Conservation (phyloP, 2,329 filamentous ascomycete genomes). For the Xylogone sp. region DNA sequence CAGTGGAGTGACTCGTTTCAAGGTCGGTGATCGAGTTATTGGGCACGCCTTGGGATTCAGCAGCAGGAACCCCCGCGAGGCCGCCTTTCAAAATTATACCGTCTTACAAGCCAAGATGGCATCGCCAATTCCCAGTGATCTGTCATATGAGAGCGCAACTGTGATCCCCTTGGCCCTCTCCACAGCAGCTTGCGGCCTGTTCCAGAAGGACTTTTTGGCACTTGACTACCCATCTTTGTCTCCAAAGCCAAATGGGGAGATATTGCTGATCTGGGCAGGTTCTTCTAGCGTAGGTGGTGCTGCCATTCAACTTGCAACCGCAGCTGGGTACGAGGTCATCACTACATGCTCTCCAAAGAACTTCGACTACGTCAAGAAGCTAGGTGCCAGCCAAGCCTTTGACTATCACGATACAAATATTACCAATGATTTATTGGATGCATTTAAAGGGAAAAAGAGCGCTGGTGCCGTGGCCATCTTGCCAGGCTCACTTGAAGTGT, state of each 20-base stretch:
- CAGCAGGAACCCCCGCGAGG: conserved; percentile 19
- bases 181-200: conserved; percentile 30
- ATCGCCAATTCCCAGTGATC: conserved; percentile 20
- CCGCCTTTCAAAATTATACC: conserved; percentile 26
- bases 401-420: conserved; percentile 29
- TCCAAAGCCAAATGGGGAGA: conserved; percentile 22
- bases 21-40: conserved; percentile 22
- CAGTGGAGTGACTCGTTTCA: conserved; percentile 5
- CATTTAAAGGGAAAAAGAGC: conserved; percentile 21
- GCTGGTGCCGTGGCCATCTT: conserved; percentile 27
- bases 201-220: conserved; percentile 14
- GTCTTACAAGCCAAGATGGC: conserved; percentile 16
- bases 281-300: conserved; percentile 17
- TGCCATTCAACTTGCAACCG: conserved; percentile 39
- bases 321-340: conserved; percentile 37
- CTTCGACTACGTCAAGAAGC: conserved; percentile 31
- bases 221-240: conserved; percentile 19
- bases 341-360: conserved; percentile 30
- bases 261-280: conserved; percentile 30
- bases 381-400: conserved; percentile 37
- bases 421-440: conserved; percentile 1
- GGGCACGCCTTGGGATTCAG: conserved; percentile 29
- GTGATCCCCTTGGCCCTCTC: conserved; percentile 30
- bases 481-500: conserved; percentile 11
- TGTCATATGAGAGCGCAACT: conserved; percentile 26